Base-by-base conservation (phyloP, 2,329 filamentous ascomycete genomes). In the Pseudopithomyces chartarum region DNA sequence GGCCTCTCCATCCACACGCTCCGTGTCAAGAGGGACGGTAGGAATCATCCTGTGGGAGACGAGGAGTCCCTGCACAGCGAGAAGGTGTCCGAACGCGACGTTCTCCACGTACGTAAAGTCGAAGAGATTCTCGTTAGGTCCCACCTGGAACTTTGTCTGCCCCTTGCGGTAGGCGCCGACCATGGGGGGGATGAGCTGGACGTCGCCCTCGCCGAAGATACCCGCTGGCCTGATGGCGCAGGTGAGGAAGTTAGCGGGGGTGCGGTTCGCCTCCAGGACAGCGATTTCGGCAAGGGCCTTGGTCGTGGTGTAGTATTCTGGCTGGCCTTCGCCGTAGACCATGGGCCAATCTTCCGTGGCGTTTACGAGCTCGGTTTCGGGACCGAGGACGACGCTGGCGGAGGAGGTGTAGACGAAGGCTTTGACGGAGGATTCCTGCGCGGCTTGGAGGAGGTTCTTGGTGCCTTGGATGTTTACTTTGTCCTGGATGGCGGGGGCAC, bases 81-180 rank as follows among this genome's bases (percentile, higher is more conserved):
- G 76, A 48, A 84, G 69, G 60, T 85, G 82, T 0, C 79, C 82
- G 61, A 82, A 77, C 2, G 80, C 80, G 13, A 82, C 77, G 64
- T 84, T 84, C 39, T 75, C 80, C 43, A 82, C 79, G 61, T 83
- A 83, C 36, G 80, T 82, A 59, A 81, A 83, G 67, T 84, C 82
- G 71, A 82, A 84, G 2, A 83, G 70, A 64, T 84, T 84, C 54
- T 79, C 75, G 65, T 84, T 83, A 19, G 73, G 66, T 51, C 82
- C 82, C 46, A 84, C 73, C 59, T 84, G 81, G 59, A 80, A 79
- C 63, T 79, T 81, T 55, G 76, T 79, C 66, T 82, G 80, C 36
- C 80, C 78, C 50, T 75, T 75, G 63, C 74, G 75, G 64, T 79
- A 80, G 1, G 77, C 79, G n/a, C 61, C 68, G 22, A 82, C 64